These are phyloP conservation scores for Alternaria arbusti DNA, from an alignment of 2,329 filamentous ascomycete species.

Conservation along the genomic window DNA sequence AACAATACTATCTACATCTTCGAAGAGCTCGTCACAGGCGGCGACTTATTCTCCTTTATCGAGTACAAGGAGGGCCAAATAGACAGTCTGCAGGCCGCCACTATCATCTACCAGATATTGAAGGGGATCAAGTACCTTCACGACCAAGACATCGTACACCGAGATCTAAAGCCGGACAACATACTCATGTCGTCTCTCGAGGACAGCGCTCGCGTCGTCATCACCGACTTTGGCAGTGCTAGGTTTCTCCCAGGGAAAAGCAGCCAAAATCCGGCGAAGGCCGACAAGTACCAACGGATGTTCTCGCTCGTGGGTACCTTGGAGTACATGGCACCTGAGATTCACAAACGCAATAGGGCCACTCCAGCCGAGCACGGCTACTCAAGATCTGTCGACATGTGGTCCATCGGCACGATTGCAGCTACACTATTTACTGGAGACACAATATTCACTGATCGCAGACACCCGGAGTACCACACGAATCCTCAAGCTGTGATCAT, in stretches of 20 bases:
- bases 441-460: constrained; percentile 52
- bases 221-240: constrained; percentile 68
- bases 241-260: constrained; percentile 43
- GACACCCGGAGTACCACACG: constrained; percentile 33
- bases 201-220: constrained; percentile 59
- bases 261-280: neutral
- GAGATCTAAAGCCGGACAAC: constrained; percentile 70
- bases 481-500: constrained; percentile 39
- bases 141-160: constrained; percentile 61
- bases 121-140: constrained; percentile 67
- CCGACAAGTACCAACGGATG: constrained; percentile 53
- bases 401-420: constrained; percentile 65
- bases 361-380: constrained; percentile 53
- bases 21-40: constrained; percentile 65
- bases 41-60: constrained; percentile 67
- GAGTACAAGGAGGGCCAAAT: constrained; percentile 57
- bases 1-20: constrained; percentile 65
- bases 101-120: constrained; percentile 62
- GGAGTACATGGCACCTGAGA: constrained; percentile 64
- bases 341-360: constrained; percentile 39
- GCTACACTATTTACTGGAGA: constrained; percentile 60
- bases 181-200: constrained; percentile 64
- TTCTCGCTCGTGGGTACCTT: constrained; percentile 61
- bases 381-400: constrained; percentile 66
- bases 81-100: constrained; percentile 58